Percentiles rank a stretch among this genome's conserved stretches.
Conservation (phyloP, 306 rosid genomes). For the Acacia acuminata region DNA sequence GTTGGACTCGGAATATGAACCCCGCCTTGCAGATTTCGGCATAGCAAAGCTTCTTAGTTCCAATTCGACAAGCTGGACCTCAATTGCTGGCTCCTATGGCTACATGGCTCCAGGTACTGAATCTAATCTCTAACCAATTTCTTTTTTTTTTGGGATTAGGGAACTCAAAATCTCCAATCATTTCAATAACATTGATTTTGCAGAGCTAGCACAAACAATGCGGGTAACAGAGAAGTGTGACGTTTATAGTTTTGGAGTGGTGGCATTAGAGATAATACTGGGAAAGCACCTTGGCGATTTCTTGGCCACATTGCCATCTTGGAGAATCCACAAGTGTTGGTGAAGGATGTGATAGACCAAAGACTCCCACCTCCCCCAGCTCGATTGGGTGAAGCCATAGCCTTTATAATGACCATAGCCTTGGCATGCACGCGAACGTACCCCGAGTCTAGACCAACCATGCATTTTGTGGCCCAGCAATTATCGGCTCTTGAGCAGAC, state of each 20-base stretch:
- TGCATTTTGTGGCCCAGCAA: slow-evolving; percentile 68
- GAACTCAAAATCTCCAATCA: not conserved
- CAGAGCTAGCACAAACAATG: slow-evolving; percentile 71
- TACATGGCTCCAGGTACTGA: slow-evolving; percentile 83
- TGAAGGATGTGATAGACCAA: slow-evolving; percentile 65
- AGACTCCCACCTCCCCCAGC: slow-evolving; percentile 53
- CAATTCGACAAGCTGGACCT: slow-evolving; percentile 55
- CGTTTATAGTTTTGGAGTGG: slow-evolving; percentile 71
- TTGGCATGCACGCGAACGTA: slow-evolving; percentile 50
- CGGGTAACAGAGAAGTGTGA: slow-evolving; percentile 56
- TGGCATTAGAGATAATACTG: slow-evolving; percentile 60
- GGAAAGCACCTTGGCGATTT: slow-evolving; percentile 71
- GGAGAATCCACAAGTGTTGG: slow-evolving; percentile 32
- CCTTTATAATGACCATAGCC: slow-evolving; percentile 45
- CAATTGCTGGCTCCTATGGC: slow-evolving; percentile 72
- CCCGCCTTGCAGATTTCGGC: slow-evolving; percentile 72
- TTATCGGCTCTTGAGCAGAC: slow-evolving; percentile 33
- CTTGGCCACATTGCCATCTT: slow-evolving; percentile 25
- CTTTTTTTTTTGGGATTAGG: not conserved
- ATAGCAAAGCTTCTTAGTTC: slow-evolving; percentile 55
- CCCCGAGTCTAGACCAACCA: slow-evolving; percentile 63
- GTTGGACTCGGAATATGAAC: slow-evolving; percentile 55
- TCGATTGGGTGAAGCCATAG: slow-evolving; percentile 46
- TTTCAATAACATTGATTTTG: not conserved
- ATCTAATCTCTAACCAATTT: not conserved